phyloP scores from a whole-genome alignment of 2,329 filamentous ascomycete genomes.

The Fonsecaea erecta region DNA sequence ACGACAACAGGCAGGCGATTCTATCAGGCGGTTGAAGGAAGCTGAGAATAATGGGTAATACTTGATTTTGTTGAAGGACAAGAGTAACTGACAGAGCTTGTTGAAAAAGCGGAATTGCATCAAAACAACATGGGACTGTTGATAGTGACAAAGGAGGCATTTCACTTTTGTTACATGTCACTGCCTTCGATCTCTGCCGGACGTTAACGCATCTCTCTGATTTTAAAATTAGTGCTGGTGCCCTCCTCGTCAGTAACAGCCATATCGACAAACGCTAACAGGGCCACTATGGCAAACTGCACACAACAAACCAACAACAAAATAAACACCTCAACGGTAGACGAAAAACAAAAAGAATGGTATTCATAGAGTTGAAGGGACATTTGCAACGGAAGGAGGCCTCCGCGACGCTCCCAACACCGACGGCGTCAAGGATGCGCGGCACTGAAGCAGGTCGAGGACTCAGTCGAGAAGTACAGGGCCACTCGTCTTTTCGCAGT shows the following conservation, averaged over 20 bases:
- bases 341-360: background rate
- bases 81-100: no score
- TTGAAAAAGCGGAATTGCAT: background rate
- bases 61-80: no score
- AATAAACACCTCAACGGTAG: background rate
- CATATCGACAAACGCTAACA: background rate
- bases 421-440: no score
- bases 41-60: background rate
- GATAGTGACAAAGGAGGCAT: background rate
- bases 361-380: background rate
- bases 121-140: background rate
- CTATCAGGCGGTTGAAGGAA: background rate
- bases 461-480: no score
- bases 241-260: background rate
- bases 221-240: background rate
- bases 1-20: background rate
- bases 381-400: no score
- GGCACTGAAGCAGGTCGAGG: no score
- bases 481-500: no score
- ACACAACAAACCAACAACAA: background rate
- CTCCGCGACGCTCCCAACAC: no score
- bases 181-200: background rate
- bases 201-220: background rate
- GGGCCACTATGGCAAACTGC: no score
- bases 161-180: background rate